phyloP scores from a whole-genome alignment of 106 monocot genomes.

The Apostasia shenzhenica region DNA sequence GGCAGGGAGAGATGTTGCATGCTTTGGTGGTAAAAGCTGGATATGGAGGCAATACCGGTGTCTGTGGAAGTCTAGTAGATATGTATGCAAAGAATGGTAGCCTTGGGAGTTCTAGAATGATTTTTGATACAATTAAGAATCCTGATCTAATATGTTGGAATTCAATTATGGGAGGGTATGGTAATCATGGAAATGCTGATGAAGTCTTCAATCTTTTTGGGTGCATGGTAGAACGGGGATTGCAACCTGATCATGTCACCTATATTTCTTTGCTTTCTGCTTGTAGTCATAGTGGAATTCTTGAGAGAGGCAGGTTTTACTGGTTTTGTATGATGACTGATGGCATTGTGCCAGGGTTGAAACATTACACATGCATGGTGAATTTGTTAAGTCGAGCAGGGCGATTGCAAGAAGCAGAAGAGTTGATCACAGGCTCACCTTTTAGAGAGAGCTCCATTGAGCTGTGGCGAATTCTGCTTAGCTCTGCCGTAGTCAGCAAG shows the following conservation, averaged over 20 bases:
- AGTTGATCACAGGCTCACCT: constrained; percentile 51
- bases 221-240: constrained; percentile 36
- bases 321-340: constrained; percentile 73
- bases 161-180: constrained; percentile 75
- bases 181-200: constrained; percentile 55
- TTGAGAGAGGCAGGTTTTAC: constrained; percentile 69
- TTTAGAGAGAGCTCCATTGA: constrained; percentile 44
- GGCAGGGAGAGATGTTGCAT: constrained; percentile 66
- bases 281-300: constrained; percentile 58
- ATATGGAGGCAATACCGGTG: constrained; percentile 48
- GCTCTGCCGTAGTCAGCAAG: constrained; percentile 49
- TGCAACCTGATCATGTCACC: constrained; percentile 66
- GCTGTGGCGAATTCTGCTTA: constrained; percentile 74
- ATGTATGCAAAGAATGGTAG: constrained; percentile 90
- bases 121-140: constrained; percentile 31
- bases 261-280: constrained; percentile 79
- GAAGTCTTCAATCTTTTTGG: constrained; percentile 57
- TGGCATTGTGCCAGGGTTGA: constrained; percentile 48
- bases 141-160: constrained; percentile 94
- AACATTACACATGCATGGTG: constrained; percentile 82
- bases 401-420: constrained; percentile 57
- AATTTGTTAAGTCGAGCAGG: constrained; percentile 63
- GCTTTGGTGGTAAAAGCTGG: constrained; percentile 57
- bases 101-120: constrained; percentile 29
- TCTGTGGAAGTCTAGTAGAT: constrained; percentile 67